These are phyloP conservation scores for Ophiocytium majus DNA, from an alignment of 352 stramenopile species.

Conservation along the genomic window DNA sequence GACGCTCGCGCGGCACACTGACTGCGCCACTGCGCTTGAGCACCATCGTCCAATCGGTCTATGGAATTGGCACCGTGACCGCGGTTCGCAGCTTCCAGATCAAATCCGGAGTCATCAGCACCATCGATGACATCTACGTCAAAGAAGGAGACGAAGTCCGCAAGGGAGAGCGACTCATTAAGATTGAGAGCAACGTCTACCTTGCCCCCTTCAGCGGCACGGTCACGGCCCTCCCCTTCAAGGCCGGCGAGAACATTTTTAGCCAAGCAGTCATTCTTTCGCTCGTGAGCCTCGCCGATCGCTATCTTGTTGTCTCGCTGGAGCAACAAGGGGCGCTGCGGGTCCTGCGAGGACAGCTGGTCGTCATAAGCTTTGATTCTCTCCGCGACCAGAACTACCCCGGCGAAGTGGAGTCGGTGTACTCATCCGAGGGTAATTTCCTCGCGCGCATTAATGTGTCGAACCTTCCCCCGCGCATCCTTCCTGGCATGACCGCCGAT, in stretches of 20 bases:
- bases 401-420: constrained; percentile 10
- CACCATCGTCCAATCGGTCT: constrained; percentile 6
- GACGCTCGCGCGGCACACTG: neutral
- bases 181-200: constrained; percentile 3
- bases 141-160: constrained; percentile 9
- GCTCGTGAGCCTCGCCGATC: neutral
- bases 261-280: neutral
- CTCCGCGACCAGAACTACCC: neutral
- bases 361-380: constrained; percentile 13
- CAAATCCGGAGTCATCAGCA: neutral
- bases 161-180: neutral
- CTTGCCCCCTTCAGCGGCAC: neutral
- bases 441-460: constrained; percentile 7
- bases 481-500: constrained; percentile 2
- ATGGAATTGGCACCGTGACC: constrained; percentile 10
- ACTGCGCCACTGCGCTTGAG: neutral
- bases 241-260: constrained; percentile 1
- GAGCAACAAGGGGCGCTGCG: neutral
- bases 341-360: neutral
- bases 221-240: constrained; percentile 4
- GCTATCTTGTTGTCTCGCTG: neutral
- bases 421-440: neutral
- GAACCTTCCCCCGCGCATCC: neutral
- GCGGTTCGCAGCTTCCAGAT: neutral
- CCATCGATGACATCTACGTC: neutral